These are phyloP conservation scores for Ilyonectria mors-panacis DNA, from an alignment of 2,329 filamentous ascomycete species.

Conservation along the genomic window DNA sequence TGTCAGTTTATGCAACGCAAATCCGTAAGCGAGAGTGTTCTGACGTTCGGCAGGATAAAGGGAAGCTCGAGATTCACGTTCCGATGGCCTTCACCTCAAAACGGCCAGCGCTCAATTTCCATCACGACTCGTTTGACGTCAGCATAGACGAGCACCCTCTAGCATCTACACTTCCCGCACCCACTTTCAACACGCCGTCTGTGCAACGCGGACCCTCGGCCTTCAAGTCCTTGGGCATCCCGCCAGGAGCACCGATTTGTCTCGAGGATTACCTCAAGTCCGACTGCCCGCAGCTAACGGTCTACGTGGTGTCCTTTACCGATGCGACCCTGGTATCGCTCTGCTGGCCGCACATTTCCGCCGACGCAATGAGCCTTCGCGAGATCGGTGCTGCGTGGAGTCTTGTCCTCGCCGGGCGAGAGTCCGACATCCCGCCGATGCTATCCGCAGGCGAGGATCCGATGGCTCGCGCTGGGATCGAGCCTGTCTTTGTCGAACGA, in stretches of 20 bases:
- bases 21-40: accelerated
- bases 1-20: background rate
- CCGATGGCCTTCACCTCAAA: slow-evolving; percentile 48
- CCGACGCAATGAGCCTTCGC: slow-evolving; percentile 20
- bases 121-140: slow-evolving; percentile 54
- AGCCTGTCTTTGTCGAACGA: slow-evolving; percentile 6
- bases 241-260: background rate
- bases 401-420: slow-evolving; percentile 18
- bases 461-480: slow-evolving; percentile 20
- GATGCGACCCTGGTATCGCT: slow-evolving; percentile 32
- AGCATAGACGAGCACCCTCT: slow-evolving; percentile 59
- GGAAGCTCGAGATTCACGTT: slow-evolving; percentile 52
- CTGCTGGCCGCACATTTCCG: slow-evolving; percentile 27
- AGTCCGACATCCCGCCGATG: slow-evolving; percentile 8
- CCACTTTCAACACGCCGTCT: slow-evolving; percentile 25
- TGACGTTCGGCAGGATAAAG: slow-evolving; percentile 10
- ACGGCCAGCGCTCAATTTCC: slow-evolving; percentile 58
- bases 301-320: slow-evolving; percentile 27
- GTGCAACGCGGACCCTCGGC: background rate
- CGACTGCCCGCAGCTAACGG: slow-evolving; percentile 24
- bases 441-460: slow-evolving; percentile 19
- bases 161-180: slow-evolving; percentile 54
- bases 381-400: slow-evolving; percentile 25
- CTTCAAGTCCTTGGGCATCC: slow-evolving; percentile 1
- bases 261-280: slow-evolving; percentile 24